These are phyloP conservation scores for Diddensiella transvaalensis DNA, from an alignment of 805 yeast genomes.

Conservation along the genomic window DNA sequence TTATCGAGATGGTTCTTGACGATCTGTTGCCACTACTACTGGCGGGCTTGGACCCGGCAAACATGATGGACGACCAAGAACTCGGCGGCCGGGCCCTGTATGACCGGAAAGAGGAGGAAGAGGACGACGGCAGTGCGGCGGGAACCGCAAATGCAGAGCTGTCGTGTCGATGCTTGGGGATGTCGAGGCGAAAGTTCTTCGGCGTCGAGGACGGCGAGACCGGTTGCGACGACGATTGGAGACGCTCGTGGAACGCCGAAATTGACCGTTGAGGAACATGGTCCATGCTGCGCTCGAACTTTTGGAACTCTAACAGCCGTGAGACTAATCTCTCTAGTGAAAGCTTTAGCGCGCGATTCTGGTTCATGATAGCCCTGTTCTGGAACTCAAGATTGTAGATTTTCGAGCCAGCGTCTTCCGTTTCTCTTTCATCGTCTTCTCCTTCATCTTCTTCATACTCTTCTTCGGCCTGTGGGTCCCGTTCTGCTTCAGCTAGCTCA, in stretches of 20 bases:
- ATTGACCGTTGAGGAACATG: constrained; percentile 17
- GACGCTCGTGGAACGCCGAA: constrained; percentile 19
- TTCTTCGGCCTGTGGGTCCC: too few species aligned
- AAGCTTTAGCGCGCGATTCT: constrained; percentile 31
- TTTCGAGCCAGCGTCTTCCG: constrained; percentile 5
- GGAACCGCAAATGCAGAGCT: constrained; percentile 4
- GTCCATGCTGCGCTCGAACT: constrained; percentile 29
- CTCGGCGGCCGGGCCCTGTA: constrained; percentile 8
- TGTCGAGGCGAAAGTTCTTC: constrained; percentile 4
- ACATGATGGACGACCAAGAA: constrained; percentile 15
- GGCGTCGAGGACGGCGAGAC: neutral
- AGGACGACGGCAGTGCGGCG: neutral
- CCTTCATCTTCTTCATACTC: constrained; percentile 13
- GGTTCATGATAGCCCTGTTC: constrained; percentile 27
- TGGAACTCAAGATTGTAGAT: constrained; percentile 28
- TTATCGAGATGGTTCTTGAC: neutral
- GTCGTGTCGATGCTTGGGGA: constrained; percentile 8
- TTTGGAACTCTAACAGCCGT: constrained; percentile 32
- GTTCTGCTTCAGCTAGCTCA: constrained; percentile 18
- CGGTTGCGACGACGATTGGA: constrained; percentile 2
- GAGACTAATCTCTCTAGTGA: constrained; percentile 34
- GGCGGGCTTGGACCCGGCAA: constrained; percentile 3
- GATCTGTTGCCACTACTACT: neutral
- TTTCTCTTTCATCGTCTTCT: constrained; percentile 5
- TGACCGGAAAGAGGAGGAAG: neutral